Percentiles rank a stretch among this genome's conserved stretches.
These are phyloP conservation scores for Fusarium xyrophilum DNA, from an alignment of 2,329 filamentous ascomycete genomes.

Conservation along the genomic window DNA sequence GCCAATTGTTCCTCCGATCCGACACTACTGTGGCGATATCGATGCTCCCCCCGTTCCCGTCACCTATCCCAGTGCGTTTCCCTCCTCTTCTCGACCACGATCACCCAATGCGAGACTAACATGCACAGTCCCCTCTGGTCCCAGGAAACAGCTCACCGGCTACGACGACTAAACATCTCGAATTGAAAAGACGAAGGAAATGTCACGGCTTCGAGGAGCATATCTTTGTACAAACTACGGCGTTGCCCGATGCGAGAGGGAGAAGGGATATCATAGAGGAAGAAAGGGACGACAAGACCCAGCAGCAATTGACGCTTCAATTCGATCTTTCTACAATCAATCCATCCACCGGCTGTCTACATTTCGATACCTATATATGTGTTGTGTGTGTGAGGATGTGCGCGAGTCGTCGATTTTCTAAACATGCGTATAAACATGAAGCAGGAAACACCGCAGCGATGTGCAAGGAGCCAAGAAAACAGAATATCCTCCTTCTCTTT, in stretches of 20 bases:
- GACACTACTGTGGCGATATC: slow-evolving; percentile 75
- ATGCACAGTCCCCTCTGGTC: slow-evolving; percentile 61
- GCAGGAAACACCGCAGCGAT: slow-evolving; percentile 26
- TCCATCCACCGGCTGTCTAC: slow-evolving; percentile 7
- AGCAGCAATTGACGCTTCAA: slow-evolving; percentile 41
- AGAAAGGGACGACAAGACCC: slow-evolving; percentile 28
- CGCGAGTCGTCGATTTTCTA: slow-evolving; percentile 29
- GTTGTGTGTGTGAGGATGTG: slow-evolving; percentile 16
- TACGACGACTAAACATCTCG: slow-evolving; percentile 61
- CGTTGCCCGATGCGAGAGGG: slow-evolving; percentile 28
- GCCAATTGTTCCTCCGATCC: slow-evolving; percentile 74
- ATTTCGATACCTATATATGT: slow-evolving; percentile 25
- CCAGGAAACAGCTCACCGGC: slow-evolving; percentile 65
- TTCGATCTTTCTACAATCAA: slow-evolving; percentile 35
- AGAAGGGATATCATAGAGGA: slow-evolving; percentile 30
- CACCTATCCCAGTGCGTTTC: slow-evolving; percentile 86
- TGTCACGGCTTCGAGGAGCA: slow-evolving; percentile 11
- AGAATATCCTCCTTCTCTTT: background rate
- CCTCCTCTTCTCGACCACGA: no score
- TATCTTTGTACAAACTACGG: slow-evolving; percentile 42
- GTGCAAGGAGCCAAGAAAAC: slow-evolving; percentile 20
- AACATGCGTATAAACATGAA: slow-evolving; percentile 15
- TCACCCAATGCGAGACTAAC: background rate
- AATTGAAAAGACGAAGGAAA: slow-evolving; percentile 13
- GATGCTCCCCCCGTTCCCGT: slow-evolving; percentile 76